Base-by-base conservation (phyloP, 1,284 basidiomycete genomes). In the Trametes pubescens region DNA sequence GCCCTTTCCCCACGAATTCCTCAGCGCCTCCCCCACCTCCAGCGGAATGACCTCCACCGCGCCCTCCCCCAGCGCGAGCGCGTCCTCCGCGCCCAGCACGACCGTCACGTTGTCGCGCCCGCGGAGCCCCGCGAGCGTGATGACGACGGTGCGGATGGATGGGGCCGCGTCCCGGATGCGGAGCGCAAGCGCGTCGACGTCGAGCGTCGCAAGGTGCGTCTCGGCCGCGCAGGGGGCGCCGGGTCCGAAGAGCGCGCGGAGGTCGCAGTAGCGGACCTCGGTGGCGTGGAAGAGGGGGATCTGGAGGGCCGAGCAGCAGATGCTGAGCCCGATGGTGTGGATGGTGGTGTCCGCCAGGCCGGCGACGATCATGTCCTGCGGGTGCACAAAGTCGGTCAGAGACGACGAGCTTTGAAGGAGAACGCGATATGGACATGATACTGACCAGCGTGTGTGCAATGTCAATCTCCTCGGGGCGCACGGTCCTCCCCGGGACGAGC, bases 181-280 rank as follows among this genome's bases (percentile, higher is more conserved):
- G 21, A 5, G 18, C 13, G 35, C 35, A 1, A 53, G 37, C 10
- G 22, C 51, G 35, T 40, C 35, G 35, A 53, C 24, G 35, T 53
- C 37, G 51, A 53, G 35, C n/a, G 35, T 35, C 22, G 35, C 34
- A 35, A 53, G 51, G 35, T 53, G 22, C 37, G 26, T 8, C 22
- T 53, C 51, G 22, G 35, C 37, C 1, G 35, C 51, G 35, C 22
- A 40, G 11, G 37, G 37, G 4, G 37, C 21, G 35, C 22, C 37
- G 35, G 37, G 13, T 22, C 22, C 51, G 44, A 60, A 60, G 26
- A 73, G 65, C 8, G 71, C 66, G 18, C 78, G 73, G 16, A 65
- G 60, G 9, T 70, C 59, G 5, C 77, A 24, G 16, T 26, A n/a
- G 22, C 21, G 38, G 24, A 38, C 37, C 8, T 13, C 37, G 21